phyloP scores from a whole-genome alignment of 495 filamentous ascomycete genomes.

The Podospora sp. region DNA sequence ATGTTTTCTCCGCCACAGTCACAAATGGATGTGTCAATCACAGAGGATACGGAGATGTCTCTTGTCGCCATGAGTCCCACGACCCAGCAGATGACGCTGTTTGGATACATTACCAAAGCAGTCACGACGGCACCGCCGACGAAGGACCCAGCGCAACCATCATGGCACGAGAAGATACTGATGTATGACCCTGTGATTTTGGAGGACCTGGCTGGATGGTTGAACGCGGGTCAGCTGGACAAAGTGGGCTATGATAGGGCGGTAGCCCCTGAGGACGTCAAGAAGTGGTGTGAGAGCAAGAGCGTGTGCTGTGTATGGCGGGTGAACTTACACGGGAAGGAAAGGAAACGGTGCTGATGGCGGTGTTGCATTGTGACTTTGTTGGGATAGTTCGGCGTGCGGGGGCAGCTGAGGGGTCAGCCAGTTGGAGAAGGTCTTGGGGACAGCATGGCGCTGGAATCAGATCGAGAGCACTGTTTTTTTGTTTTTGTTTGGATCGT shows the following conservation, averaged over 20 bases:
- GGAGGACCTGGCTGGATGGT: constrained; percentile 82
- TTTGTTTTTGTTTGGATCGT: not conserved
- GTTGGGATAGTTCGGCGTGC: not conserved
- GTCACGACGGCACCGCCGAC: constrained; percentile 57
- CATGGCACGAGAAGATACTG: constrained; percentile 88
- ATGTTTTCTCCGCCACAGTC: constrained; percentile 38
- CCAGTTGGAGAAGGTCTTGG: not conserved
- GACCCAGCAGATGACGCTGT: constrained; percentile 49
- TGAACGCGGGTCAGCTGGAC: constrained; percentile 72
- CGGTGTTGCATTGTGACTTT: constrained; percentile 27
- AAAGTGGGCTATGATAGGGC: constrained; percentile 66
- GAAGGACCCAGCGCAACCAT: constrained; percentile 54
- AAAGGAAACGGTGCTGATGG: constrained; percentile 45
- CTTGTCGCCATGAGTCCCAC: constrained; percentile 38
- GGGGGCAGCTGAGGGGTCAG: no score
- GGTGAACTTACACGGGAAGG: constrained; percentile 47
- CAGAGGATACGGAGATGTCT: constrained; percentile 47
- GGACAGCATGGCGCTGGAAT: not conserved
- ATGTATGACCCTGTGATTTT: constrained; percentile 91
- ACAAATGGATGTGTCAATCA: constrained; percentile 31
- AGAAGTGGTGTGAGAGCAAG: constrained; percentile 84
- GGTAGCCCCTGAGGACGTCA: constrained; percentile 59
- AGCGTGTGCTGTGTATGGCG: constrained; percentile 74
- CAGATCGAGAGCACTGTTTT: not conserved
- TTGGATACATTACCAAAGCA: constrained; percentile 65